phyloP scores from a whole-genome alignment of 768 basidiomycete species.

The Tulasnella sp. region DNA sequence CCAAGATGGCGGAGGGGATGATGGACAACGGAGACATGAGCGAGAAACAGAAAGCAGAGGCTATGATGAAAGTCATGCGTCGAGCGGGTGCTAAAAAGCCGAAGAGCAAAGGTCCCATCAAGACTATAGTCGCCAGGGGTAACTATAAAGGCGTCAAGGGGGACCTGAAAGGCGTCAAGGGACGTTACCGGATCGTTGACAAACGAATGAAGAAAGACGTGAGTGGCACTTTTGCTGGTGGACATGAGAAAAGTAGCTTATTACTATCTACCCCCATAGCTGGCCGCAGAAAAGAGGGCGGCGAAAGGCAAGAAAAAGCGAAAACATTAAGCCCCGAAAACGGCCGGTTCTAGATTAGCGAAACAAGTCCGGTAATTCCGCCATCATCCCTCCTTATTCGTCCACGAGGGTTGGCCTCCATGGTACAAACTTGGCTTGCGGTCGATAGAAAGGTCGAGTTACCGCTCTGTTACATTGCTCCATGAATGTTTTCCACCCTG shows the following conservation, averaged over 20 bases:
- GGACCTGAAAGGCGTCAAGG: conserved; percentile 92
- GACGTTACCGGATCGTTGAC: conserved; percentile 92
- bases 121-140: conserved; percentile 90
- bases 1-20: too few relatives aligned
- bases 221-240: conserved; percentile 30
- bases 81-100: conserved; percentile 62
- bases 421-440: conserved; percentile 15
- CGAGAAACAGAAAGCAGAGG: too few relatives aligned
- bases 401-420: not conserved
- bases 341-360: not conserved
- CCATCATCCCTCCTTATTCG: not conserved
- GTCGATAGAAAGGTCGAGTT: conserved; percentile 13
- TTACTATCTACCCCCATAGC: conserved; percentile 42
- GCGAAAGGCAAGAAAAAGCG: conserved; percentile 62
- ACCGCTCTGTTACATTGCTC: not conserved
- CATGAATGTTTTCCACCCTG: conserved; percentile 6
- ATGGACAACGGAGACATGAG: too few relatives aligned
- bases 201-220: conserved; percentile 92
- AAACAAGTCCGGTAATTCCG: not conserved
- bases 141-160: conserved; percentile 85
- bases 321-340: conserved; percentile 14
- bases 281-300: conserved; percentile 76
- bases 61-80: conserved; percentile 84
- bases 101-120: conserved; percentile 67
- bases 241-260: conserved; percentile 22